phyloP scores from a whole-genome alignment of 495 filamentous ascomycete genomes.

The Hypoxylon rickii region DNA sequence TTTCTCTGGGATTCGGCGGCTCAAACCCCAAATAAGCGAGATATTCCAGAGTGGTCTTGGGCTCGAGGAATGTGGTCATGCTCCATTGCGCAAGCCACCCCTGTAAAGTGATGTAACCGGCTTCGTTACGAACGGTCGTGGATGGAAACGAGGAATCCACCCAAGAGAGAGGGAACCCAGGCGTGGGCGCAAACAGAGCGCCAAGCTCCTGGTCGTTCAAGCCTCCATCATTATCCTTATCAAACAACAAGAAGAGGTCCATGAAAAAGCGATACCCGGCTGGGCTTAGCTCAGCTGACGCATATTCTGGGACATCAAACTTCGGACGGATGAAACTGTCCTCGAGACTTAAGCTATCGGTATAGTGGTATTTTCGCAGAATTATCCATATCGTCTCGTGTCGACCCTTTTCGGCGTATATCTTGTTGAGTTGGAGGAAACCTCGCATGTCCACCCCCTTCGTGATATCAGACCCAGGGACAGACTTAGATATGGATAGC shows the following conservation, averaged over 20 bases:
- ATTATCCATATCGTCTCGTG: constrained; percentile 99
- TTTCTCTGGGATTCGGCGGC: constrained; percentile 62
- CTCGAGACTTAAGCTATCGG: constrained; percentile 87
- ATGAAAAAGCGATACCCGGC: constrained; percentile 97
- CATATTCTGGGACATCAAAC: constrained; percentile 88
- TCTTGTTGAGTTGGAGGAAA: constrained; percentile 88
- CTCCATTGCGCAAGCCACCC: constrained; percentile 99
- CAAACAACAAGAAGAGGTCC: constrained; percentile 90
- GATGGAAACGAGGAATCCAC: constrained; percentile 84
- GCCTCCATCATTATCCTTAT: constrained; percentile 97
- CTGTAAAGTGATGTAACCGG: constrained; percentile 92
- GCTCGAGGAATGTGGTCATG: constrained; percentile 97
- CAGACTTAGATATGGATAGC: constrained; percentile 70
- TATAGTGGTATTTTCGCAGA: constrained; percentile 93
- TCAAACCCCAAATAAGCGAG: constrained; percentile 95
- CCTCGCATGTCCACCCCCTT: constrained; percentile 79
- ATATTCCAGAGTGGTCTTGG: constrained; percentile 92
- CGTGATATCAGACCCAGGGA: constrained; percentile 64
- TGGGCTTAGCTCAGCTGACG: constrained; percentile 92
- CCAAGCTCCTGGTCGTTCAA: constrained; percentile 81
- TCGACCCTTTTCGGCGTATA: constrained; percentile 96
- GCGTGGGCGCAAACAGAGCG: constrained; percentile 90
- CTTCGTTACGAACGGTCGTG: constrained; percentile 92
- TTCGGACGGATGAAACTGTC: constrained; percentile 91
- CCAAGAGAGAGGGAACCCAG: constrained; percentile 86